phyloP scores from a whole-genome alignment of 1,284 basidiomycete genomes.

The Tylopilus orsonianus region DNA sequence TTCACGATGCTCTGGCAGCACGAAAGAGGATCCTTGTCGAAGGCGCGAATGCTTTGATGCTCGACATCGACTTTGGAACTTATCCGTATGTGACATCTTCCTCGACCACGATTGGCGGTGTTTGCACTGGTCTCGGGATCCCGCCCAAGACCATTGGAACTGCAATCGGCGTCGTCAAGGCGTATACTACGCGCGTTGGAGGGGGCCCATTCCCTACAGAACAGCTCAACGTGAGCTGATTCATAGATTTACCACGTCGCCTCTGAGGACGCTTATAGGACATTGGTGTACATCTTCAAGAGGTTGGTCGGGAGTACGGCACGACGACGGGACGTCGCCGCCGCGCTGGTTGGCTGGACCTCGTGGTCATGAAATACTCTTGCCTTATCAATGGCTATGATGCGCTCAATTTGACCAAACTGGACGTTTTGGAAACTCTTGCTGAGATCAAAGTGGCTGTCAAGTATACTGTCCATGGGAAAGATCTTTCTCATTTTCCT shows the following conservation, averaged over 20 bases:
- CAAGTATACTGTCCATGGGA: conserved; percentile 78
- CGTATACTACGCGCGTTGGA: conserved; percentile 97
- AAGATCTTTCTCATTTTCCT: conserved; percentile 85
- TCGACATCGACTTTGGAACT: conserved; percentile 97
- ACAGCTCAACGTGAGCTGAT: conserved; percentile 73
- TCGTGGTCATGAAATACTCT: conserved; percentile 94
- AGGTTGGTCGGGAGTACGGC: conserved; percentile 92
- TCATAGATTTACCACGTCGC: background rate
- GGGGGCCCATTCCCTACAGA: conserved; percentile 98
- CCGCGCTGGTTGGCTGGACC: conserved; percentile 96
- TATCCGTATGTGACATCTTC: conserved; percentile 98
- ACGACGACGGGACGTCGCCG: conserved; percentile 90
- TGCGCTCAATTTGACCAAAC: conserved; percentile 90
- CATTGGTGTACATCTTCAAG: conserved; percentile 86
- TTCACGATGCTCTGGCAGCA: conserved; percentile 76
- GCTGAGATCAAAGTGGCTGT: conserved; percentile 88
- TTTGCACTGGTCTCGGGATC: conserved; percentile 94
- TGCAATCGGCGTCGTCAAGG: conserved; percentile 92
- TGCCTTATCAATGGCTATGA: conserved; percentile 96
- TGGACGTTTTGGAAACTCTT: conserved; percentile 88
- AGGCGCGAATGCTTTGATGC: conserved; percentile 97
- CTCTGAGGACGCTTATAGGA: conserved; percentile 46
- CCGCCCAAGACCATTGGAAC: conserved; percentile 86
- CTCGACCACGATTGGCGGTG: conserved; percentile 90
- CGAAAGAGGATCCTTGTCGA: conserved; percentile 90